Evolutionary conservation across 139 green algal species (phyloP).

Genomic region (Pleodorina starrii): DNA sequence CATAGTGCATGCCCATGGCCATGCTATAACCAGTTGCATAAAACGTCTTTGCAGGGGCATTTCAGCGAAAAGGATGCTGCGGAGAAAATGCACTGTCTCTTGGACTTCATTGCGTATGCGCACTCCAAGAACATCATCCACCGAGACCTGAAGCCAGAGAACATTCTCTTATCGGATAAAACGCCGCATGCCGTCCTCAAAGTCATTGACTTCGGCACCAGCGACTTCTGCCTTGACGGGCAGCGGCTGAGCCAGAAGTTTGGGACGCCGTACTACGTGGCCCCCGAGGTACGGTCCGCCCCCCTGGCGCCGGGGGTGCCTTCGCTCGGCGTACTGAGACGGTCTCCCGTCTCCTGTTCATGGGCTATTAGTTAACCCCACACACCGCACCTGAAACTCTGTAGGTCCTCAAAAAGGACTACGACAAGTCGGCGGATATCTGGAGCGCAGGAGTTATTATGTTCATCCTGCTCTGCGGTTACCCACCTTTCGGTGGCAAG

Average conservation of each 20-base stretch:
- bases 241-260: slow-evolving; percentile 86
- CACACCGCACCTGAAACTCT: no score
- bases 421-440: slow-evolving; percentile 74
- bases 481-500: slow-evolving; percentile 84
- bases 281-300: slow-evolving; percentile 80
- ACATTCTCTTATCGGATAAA: slow-evolving; percentile 91
- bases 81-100: slow-evolving; percentile 69
- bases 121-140: slow-evolving; percentile 77
- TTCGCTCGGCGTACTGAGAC: no score
- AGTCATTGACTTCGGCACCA: slow-evolving; percentile 95
- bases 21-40: not conserved
- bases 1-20: not conserved
- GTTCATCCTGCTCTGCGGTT: slow-evolving; percentile 88
- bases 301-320: no score
- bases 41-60: slow-evolving; percentile 59
- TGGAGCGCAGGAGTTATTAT: slow-evolving; percentile 86
- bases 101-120: slow-evolving; percentile 73
- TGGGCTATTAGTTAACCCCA: no score
- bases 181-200: slow-evolving; percentile 76
- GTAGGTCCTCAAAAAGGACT: slow-evolving; percentile 72
- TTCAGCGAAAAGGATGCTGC: slow-evolving; percentile 76
- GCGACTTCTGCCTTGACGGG: slow-evolving; percentile 85
- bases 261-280: slow-evolving; percentile 93
- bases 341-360: no score
- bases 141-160: slow-evolving; percentile 68